phyloP scores from a whole-genome alignment of 2,329 filamentous ascomycete species.

The Microdochium bolleyi region DNA sequence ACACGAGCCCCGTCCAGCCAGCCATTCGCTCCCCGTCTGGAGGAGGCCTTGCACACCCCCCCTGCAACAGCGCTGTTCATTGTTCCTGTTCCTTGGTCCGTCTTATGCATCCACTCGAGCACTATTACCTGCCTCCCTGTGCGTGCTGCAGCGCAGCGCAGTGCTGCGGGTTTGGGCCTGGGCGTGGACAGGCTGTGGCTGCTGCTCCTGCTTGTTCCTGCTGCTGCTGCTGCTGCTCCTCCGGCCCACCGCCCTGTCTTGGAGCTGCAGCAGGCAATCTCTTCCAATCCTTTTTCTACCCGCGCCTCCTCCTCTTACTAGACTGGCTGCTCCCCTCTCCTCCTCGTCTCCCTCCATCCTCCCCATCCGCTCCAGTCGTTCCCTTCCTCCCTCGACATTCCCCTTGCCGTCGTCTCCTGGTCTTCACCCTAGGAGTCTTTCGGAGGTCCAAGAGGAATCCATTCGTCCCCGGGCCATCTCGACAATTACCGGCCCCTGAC shows the following conservation, averaged over 20 bases:
- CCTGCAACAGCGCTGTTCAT: too few species aligned
- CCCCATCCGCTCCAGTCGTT: conserved; percentile 37
- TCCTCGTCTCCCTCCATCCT: conserved; percentile 16
- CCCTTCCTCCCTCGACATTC: conserved; percentile 24
- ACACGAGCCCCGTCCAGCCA: background rate
- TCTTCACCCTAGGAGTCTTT: background rate
- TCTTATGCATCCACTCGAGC: too few species aligned
- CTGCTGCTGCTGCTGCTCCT: background rate
- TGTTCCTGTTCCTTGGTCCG: background rate
- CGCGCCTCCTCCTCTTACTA: conserved; percentile 37
- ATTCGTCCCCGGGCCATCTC: background rate
- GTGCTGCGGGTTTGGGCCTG: too few species aligned
- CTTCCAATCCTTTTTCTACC: conserved; percentile 39
- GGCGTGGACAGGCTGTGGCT: too few species aligned
- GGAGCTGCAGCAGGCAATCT: conserved; percentile 25
- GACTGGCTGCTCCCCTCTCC: conserved; percentile 19
- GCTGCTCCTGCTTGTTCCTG: too few species aligned
- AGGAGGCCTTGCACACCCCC: background rate
- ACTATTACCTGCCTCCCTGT: too few species aligned
- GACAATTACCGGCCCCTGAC: background rate
- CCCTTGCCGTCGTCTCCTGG: conserved; percentile 33
- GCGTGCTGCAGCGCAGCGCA: too few species aligned
- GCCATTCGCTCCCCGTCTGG: background rate
- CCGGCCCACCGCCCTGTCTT: background rate
- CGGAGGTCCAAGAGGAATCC: background rate